Base-by-base conservation (phyloP, 306 rosid genomes). In the Rosa chinensis region DNA sequence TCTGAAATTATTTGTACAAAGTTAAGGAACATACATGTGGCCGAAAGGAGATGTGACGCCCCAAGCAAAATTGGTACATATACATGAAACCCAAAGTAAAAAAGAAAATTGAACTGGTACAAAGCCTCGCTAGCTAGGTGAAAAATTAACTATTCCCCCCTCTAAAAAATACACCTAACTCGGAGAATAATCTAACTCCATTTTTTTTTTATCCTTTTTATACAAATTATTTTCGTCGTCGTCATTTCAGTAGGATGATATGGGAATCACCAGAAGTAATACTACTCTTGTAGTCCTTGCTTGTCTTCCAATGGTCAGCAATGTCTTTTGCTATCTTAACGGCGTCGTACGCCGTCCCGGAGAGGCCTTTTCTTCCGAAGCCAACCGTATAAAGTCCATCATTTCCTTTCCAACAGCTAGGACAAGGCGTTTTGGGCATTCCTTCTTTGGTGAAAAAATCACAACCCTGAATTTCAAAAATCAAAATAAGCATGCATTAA, bases 321-420 rank as follows among this genome's bases (percentile, higher is more conserved):
- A 96, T 43, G 73, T 96, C 93, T 10, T 82, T 32, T 20, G 99
- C 93, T 2, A 90, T 91, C 13, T 85, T 87, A 25, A 85, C 80
- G 1, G 99, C 96, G 59, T 93, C 98, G 50, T 53, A 87, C 1
- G 95, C 80, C 1, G 99, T 87, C 77, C 99, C 99, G 1, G 88
- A 85, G 40, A 96, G 85, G n/a, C 98, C 99, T 72, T 90, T 90
- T 73, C 89, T 79, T 6, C 97, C 82, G 89, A 93, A 96, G 11
- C 99, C 99, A 16, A 90, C 98, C 2, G 98, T 85, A 63, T 93
- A 96, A 68, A 96, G 83, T 52, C 99, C 99, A 17, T 88, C 85
- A 25, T 77, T 87, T 14, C 92, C 99, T 82, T 90, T 96, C 99
- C 99, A 96, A 1, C 96, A 92, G 83, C 87, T 8, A 4, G 99